These are phyloP conservation scores for Agrocybe praecox DNA, from an alignment of 768 basidiomycete species.

Conservation along the genomic window DNA sequence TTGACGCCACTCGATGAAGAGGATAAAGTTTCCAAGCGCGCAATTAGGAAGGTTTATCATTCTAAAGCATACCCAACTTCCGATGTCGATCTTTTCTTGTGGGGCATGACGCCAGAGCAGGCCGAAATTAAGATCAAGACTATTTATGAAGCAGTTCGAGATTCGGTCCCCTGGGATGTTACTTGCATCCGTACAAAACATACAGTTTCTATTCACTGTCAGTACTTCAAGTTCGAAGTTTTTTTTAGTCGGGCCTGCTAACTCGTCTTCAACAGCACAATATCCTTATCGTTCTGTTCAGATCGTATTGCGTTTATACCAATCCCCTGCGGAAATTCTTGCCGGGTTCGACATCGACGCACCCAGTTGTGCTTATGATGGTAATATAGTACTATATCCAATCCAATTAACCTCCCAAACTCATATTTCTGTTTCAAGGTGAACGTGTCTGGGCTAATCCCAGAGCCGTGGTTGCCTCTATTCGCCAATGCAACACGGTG, in stretches of 20 bases:
- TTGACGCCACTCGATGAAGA: conserved; percentile 51
- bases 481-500: conserved; percentile 67
- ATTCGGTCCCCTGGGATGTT: conserved; percentile 70
- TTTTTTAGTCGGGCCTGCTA: not conserved
- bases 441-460: conserved; percentile 62
- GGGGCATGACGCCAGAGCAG: conserved; percentile 59
- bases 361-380: conserved; percentile 55
- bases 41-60: conserved; percentile 62
- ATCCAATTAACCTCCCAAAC: not conserved
- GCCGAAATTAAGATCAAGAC: conserved; percentile 60
- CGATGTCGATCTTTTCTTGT: conserved; percentile 66
- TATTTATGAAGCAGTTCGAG: conserved; percentile 66
- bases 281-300: conserved; percentile 71
- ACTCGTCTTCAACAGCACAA: conserved; percentile 40
- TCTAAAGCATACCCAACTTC: conserved; percentile 56
- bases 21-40: conserved; percentile 53
- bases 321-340: conserved; percentile 64
- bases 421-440: conserved; percentile 23
- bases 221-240: conserved; percentile 15
- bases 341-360: conserved; percentile 72
- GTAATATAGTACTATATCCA: conserved; percentile 8
- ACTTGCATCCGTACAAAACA: conserved; percentile 70
- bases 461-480: conserved; percentile 59
- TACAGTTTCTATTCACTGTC: conserved; percentile 65
- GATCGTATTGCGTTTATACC: conserved; percentile 65